Percentiles rank a stretch among this genome's conserved stretches.
Evolutionary conservation across 805 yeast genomes (phyloP).

Genomic region (Candida alai): DNA sequence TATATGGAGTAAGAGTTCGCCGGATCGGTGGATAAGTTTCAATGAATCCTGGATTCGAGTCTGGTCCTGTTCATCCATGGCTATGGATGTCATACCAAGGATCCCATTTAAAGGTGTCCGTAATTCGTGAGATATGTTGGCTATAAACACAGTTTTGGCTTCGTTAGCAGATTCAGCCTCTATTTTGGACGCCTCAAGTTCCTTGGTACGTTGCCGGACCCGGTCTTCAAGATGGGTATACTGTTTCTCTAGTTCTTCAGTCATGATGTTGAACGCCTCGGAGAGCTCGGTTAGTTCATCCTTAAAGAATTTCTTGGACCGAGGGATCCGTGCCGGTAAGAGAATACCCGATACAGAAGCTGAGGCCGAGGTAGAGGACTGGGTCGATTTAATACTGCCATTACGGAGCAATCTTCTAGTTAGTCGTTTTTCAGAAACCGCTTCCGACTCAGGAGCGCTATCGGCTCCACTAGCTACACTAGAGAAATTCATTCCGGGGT

Average conservation of each 20-base stretch:
- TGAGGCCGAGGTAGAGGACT: constrained; percentile 35
- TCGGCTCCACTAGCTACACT: constrained; percentile 1
- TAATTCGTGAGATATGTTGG: constrained; percentile 52
- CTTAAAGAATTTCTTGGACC: constrained; percentile 47
- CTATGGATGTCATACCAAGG: constrained; percentile 90
- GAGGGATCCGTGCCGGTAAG: constrained; percentile 34
- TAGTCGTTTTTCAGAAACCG: neutral
- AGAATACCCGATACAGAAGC: constrained; percentile 36
- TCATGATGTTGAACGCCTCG: constrained; percentile 87
- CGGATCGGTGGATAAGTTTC: constrained; percentile 82
- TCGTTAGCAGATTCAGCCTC: constrained; percentile 95
- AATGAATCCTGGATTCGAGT: constrained; percentile 67
- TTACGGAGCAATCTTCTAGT: constrained; percentile 13
- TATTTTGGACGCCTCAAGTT: constrained; percentile 80
- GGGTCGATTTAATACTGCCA: constrained; percentile 25
- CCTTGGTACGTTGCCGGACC: constrained; percentile 80
- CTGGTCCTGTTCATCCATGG: constrained; percentile 79
- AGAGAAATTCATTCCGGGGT: no score
- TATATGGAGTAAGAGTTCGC: constrained; percentile 84
- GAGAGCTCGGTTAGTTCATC: constrained; percentile 89
- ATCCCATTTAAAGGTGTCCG: constrained; percentile 96
- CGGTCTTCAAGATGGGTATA: constrained; percentile 84
- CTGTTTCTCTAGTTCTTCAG: constrained; percentile 80
- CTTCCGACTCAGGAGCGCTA: constrained; percentile 13
- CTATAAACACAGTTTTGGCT: constrained; percentile 66